Base-by-base conservation (phyloP, 148 eudicot genomes). In the Simmondsia chinensis region DNA sequence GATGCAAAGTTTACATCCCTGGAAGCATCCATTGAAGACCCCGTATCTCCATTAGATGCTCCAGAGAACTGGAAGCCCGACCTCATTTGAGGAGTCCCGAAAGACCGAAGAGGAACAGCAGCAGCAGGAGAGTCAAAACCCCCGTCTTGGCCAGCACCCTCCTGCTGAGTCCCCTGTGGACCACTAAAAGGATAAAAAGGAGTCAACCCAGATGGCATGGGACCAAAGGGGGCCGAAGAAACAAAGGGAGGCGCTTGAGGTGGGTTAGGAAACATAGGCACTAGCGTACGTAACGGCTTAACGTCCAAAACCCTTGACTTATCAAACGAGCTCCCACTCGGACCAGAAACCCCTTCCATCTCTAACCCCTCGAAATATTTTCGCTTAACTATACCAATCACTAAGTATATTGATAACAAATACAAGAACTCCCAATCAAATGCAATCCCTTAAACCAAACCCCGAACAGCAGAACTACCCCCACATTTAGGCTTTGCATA, bases 91-190 rank as follows among this genome's bases (percentile, higher is more conserved):
- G 87, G 94, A 4, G 94, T 72, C 56, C 84, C 80, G 50, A 61
- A 85, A 0, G 97, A 79, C 38, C 82, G 75, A 46, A 85, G 19
- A 5, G 97, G 95, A 11, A 73, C 81, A 3, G 95, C 71, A 5
- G 71, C 45, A 20, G n/a, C n/a, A n/a, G n/a, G n/a, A n/a, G n/a
- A n/a, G n/a, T n/a, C n/a, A n/a, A n/a, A n/a, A n/a, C n/a, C n/a
- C n/a, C n/a, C n/a, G n/a, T n/a, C n/a, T n/a, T n/a, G n/a, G n/a
- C 14, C 25, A 43, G 15, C 12, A 4, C 29, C 53, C 7, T 21
- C 30, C 19, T 40, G 48, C 11, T 14, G 44, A 21, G 39, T 18
- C 30, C 48, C 70, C 19, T 43, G 54, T 4, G 50, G 44, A 60
- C 42, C 57, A 51, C 74, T 73, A 54, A 73, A 73, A 16, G 79